phyloP scores from a whole-genome alignment of 345 rosid species.

The Linum lewisii region DNA sequence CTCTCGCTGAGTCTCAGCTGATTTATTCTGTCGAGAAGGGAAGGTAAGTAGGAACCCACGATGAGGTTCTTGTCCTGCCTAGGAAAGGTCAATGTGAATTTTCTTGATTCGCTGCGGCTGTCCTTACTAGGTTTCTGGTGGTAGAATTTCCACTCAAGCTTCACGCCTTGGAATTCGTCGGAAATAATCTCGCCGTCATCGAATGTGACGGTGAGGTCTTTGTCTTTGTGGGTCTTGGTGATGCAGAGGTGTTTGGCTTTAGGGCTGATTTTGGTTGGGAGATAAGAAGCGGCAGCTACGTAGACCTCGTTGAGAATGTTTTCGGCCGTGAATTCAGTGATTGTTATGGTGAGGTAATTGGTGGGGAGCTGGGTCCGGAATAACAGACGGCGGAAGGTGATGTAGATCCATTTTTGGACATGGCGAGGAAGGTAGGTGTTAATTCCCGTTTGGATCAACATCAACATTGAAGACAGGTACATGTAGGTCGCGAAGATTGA shows the following conservation, averaged over 20 bases:
- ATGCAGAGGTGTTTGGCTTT: conserved; percentile 35
- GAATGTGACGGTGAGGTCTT: conserved; percentile 34
- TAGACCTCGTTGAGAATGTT: neutral
- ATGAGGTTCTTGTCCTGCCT: conserved; percentile 39
- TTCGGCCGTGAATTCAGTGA: neutral
- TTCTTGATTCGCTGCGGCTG: conserved; percentile 16
- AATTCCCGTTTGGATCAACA: too few relatives aligned
- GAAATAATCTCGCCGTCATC: conserved; percentile 37
- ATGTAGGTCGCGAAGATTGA: too few relatives aligned
- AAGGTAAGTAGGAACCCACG: conserved; percentile 33
- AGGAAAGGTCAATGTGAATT: conserved; percentile 41
- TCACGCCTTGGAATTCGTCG: conserved; percentile 33
- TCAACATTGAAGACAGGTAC: too few relatives aligned
- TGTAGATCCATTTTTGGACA: too few relatives aligned
- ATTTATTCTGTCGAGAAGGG: conserved; percentile 25
- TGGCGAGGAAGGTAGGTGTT: too few relatives aligned
- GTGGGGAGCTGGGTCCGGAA: too few relatives aligned
- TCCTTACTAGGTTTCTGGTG: conserved; percentile 17
- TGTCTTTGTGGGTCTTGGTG: conserved; percentile 37
- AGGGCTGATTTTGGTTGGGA: conserved; percentile 24
- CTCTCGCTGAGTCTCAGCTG: conserved; percentile 22
- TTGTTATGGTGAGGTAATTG: too few relatives aligned
- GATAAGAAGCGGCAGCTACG: neutral
- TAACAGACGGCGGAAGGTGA: too few relatives aligned
- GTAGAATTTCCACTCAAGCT: conserved; percentile 39